Evolutionary conservation across 495 filamentous ascomycete genomes (phyloP).

Genomic region (Aspergillus cavernicola): DNA sequence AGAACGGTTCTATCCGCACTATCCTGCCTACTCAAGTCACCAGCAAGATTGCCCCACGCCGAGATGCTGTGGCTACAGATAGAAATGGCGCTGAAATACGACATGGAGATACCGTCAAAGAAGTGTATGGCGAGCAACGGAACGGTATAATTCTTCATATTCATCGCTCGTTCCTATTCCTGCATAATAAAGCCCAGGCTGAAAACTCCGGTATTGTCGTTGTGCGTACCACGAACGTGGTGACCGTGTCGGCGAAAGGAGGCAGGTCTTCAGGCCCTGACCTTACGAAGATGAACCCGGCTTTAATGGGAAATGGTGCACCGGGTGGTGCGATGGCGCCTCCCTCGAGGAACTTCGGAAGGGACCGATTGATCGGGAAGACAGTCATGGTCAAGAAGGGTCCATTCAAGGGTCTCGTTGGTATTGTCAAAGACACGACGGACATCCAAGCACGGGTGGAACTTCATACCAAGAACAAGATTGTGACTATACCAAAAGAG

Average conservation of each 20-base stretch:
- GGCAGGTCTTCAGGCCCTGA: slow-evolving; percentile 71
- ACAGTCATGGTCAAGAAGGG: slow-evolving; percentile 83
- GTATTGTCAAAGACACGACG: slow-evolving; percentile 90
- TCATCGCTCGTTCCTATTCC: slow-evolving; percentile 81
- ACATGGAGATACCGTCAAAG: slow-evolving; percentile 85
- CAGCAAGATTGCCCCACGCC: slow-evolving; percentile 75
- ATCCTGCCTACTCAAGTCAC: slow-evolving; percentile 88
- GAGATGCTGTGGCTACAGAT: slow-evolving; percentile 85
- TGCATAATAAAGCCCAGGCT: slow-evolving; percentile 74
- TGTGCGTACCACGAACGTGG: slow-evolving; percentile 77
- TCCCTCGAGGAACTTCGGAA: slow-evolving; percentile 56
- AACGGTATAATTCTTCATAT: slow-evolving; percentile 89
- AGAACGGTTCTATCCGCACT: slow-evolving; percentile 76
- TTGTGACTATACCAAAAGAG: slow-evolving; percentile 74
- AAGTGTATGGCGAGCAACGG: slow-evolving; percentile 78
- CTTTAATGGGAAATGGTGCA: slow-evolving; percentile 61
- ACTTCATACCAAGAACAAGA: slow-evolving; percentile 86
- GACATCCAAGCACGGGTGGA: slow-evolving; percentile 83
- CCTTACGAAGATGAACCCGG: slow-evolving; percentile 89
- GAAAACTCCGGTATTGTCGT: slow-evolving; percentile 92
- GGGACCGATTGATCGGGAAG: slow-evolving; percentile 85
- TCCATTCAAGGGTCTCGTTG: slow-evolving; percentile 85
- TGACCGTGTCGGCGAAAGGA: slow-evolving; percentile 87
- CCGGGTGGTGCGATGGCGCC: slow-evolving; percentile 61
- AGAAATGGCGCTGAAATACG: slow-evolving; percentile 91